Base-by-base conservation (phyloP, 2,329 filamentous ascomycete genomes). In the Fusarium metavorans region DNA sequence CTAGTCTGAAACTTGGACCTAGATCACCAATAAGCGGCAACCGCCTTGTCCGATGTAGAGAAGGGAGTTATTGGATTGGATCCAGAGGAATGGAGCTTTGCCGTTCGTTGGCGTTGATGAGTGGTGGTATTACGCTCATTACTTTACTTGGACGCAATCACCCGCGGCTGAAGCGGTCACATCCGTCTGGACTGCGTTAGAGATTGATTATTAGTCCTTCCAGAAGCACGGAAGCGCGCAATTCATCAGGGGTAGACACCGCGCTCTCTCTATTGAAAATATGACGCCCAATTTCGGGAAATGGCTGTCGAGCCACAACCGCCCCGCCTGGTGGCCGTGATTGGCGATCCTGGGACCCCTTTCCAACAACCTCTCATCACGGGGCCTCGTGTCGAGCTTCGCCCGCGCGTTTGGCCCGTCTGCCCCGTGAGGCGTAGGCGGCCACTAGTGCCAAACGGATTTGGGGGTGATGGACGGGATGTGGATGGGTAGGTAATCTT, bases 371-470 rank as follows among this genome's bases (percentile, higher is more conserved):
- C 63, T 60, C 68, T 69, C 66, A 75, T 73, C 70, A 75, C 70
- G 70, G 66, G 77, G 67, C 70, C 72, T 78, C 77, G 76, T 78
- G 76, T 76, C 70, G 66, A 68, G 76, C 70, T 77, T 78, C 76
- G 66, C 70, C 68, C 64, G 67, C 64, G 64, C 67, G 74, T 69
- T 67, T 74, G 68, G 72, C 59, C 61, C 72, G 64, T 67, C 56
- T 62, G 65, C 62, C 30, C 50, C 54, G 62, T 58, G 71, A 69
- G 59, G 67, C 67, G 60, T 64, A 60, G 62, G 43, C 39, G 32
- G 43, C 23, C 60, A 63, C 60, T 63, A 63, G 60, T 39, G 45
- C 50, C 34, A 54, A 54, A 63, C 8, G 58, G 20, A 20, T 20
- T 20, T 20, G 20, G 20, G 20, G 20, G 20, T 20, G 20, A 65